phyloP scores from a whole-genome alignment of 2,329 filamentous ascomycete species.

The Aureobasidium sp. region DNA sequence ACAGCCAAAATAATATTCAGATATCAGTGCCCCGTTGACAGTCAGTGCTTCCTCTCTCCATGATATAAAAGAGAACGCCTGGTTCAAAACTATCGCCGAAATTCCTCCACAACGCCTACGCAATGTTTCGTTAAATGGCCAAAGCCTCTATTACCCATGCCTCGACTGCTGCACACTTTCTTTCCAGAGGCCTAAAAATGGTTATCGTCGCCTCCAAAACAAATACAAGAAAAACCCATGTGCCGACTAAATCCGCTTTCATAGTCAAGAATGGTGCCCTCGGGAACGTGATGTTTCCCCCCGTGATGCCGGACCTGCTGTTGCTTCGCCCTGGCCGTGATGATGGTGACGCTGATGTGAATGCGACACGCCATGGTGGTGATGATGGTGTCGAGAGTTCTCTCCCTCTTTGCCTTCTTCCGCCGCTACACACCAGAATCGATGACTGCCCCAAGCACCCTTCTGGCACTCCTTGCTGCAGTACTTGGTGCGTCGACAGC shows the following conservation, averaged over 20 bases:
- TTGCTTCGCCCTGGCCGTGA: slow-evolving; percentile 1
- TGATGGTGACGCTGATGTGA: slow-evolving; percentile 5
- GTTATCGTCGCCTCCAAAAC: slow-evolving; percentile 11
- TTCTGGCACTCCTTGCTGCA: slow-evolving; percentile 99
- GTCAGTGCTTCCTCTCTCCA: not conserved
- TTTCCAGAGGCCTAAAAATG: slow-evolving; percentile 3
- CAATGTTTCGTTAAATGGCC: slow-evolving; percentile 16
- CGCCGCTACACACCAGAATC: slow-evolving; percentile 91
- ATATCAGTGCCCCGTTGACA: not conserved
- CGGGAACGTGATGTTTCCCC: slow-evolving; percentile 1
- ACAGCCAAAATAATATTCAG: slow-evolving; percentile 6
- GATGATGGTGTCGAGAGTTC: slow-evolving; percentile 18
- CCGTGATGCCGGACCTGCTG: not conserved
- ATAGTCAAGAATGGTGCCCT: slow-evolving; percentile 8
- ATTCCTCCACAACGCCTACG: slow-evolving; percentile 12
- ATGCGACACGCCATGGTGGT: slow-evolving; percentile 13
- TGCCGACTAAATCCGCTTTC: slow-evolving; percentile 12
- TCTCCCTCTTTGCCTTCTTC: slow-evolving; percentile 32
- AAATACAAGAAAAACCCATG: not conserved
- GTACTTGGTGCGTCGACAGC: slow-evolving; percentile 94
- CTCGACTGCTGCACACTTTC: slow-evolving; percentile 1
- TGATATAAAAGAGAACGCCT: not conserved
- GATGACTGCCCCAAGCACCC: slow-evolving; percentile 95
- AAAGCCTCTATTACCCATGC: not conserved
- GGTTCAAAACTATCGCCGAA: not conserved